A percentile compares a stretch with the other conserved stretches of the same genome.
These are phyloP conservation scores for Setaria italica DNA, from an alignment of 202 grass and related monocot species.

Conservation along the genomic window DNA sequence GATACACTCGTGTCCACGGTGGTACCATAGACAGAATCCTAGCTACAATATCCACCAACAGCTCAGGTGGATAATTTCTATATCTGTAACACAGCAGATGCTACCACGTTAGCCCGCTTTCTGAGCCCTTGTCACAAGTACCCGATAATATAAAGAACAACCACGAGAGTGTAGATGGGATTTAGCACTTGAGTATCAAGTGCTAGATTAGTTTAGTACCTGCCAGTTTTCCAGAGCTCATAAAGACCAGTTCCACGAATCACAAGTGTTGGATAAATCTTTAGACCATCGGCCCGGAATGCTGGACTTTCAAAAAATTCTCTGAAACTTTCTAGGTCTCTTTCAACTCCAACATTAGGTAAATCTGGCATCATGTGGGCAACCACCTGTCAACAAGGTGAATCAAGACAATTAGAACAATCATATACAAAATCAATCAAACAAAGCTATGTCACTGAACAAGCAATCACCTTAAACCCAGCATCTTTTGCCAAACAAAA, in stretches of 20 bases:
- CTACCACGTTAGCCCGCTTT: slow-evolving; percentile 9
- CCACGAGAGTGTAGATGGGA: not conserved
- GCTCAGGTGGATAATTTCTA: slow-evolving; percentile 93
- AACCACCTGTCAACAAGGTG: slow-evolving; percentile 71
- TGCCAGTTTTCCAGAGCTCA: slow-evolving; percentile 99
- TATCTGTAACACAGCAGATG: slow-evolving; percentile 67
- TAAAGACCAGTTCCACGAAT: slow-evolving; percentile 99
- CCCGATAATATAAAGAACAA: slow-evolving; percentile 17
- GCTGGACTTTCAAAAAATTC: slow-evolving; percentile 95
- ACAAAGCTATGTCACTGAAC: not conserved
- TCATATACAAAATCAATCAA: slow-evolving; percentile 15
- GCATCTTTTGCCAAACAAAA: slow-evolving; percentile 99
- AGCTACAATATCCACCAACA: slow-evolving; percentile 87
- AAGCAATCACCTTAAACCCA: slow-evolving; percentile 88
- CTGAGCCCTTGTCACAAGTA: not conserved
- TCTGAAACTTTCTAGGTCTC: slow-evolving; percentile 93
- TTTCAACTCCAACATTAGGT: slow-evolving; percentile 96
- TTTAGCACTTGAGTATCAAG: slow-evolving; percentile 4
- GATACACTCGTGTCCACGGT: slow-evolving; percentile 94
- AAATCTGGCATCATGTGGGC: slow-evolving; percentile 99
- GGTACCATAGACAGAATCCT: slow-evolving; percentile 95
- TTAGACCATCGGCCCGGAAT: slow-evolving; percentile 95
- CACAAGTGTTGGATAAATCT: slow-evolving; percentile 98
- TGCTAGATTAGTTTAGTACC: slow-evolving; percentile 54
- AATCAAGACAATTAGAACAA: slow-evolving; percentile 20